Evolutionary conservation across 1,284 basidiomycete genomes (phyloP).

Genomic region (Schizophyllum amplum): DNA sequence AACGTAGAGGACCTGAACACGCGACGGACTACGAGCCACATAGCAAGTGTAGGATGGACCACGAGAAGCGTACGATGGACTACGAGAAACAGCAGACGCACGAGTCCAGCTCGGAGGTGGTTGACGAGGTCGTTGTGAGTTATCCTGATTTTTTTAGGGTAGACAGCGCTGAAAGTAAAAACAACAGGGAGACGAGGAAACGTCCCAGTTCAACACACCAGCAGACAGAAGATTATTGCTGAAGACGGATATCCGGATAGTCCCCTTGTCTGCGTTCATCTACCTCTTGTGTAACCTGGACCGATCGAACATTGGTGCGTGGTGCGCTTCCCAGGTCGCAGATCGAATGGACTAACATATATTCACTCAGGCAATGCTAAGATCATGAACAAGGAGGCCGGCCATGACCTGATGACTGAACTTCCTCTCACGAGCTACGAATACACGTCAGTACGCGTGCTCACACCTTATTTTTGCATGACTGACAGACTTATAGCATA

Average conservation of each 20-base stretch:
- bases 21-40: background rate
- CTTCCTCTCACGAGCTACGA: constrained; percentile 23
- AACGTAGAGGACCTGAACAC: background rate
- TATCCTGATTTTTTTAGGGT: background rate
- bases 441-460: constrained; percentile 17
- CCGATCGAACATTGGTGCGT: constrained; percentile 28
- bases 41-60: background rate
- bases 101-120: background rate
- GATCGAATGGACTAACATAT: background rate
- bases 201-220: background rate
- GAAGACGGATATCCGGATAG: constrained; percentile 18
- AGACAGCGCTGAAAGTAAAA: background rate
- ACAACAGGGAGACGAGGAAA: background rate
- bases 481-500: constrained; percentile 13
- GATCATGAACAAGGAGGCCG: constrained; percentile 25
- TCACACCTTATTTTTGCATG: background rate
- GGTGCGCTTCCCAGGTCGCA: background rate
- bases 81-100: background rate
- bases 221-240: constrained; percentile 8
- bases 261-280: constrained; percentile 23
- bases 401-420: constrained; percentile 24
- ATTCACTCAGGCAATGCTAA: constrained; percentile 27
- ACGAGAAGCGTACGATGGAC: background rate
- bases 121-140: background rate
- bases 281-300: constrained; percentile 31